Evolutionary conservation across 2,329 filamentous ascomycete species (phyloP), one percentile per base, ranked within the genome.

Genomic region (Claviceps sp.): DNA sequence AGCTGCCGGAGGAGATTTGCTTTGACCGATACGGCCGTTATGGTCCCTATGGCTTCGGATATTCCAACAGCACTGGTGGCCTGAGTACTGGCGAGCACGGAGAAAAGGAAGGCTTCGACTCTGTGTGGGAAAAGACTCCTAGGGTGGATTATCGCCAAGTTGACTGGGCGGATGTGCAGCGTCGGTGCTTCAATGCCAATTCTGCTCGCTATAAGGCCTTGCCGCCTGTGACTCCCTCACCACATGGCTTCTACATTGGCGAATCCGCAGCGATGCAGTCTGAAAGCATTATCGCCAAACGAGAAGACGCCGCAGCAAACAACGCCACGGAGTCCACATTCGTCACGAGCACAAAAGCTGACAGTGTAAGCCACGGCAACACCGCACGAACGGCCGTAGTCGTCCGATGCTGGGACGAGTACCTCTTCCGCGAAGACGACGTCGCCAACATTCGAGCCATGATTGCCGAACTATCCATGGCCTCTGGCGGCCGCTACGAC

Each of bases 21-120:
- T 96, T 95, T 63, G 93, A 98, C 59, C 79, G 93, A 2, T 95
- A 87, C 63, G 91, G 91, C 3, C 79, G 89, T 56, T 79, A 93
- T 34, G 90, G 88, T 0, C 87, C 91, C 0, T 98, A 98, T 60
- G 91, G 91, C 0, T 80, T 89, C 55, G 91, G 91, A 8, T 97
- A 97, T 65, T 87, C 85, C 36, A 72, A 77, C 37, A 81, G 82
- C 53, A 81, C 77, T 57, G 91, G 91, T 13, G 91, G 91, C 1
- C 81, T 85, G 26, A 89, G 91, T 4, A 82, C 87, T n/a, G 90
- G 88, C 11, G 79, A 94, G 66, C 82, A 89, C 60, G 89, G 89
- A 22, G 87, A 96, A 56, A 81, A 77, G 48, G 86, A 93, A 57
- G 90, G 89, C 3, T 77, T 81, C n/a, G 85, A 90, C 43, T 72